Evolutionary conservation across 345 rosid genomes (phyloP), one percentile per base, ranked within the genome.

Genomic region (Gossypium stocksii): DNA sequence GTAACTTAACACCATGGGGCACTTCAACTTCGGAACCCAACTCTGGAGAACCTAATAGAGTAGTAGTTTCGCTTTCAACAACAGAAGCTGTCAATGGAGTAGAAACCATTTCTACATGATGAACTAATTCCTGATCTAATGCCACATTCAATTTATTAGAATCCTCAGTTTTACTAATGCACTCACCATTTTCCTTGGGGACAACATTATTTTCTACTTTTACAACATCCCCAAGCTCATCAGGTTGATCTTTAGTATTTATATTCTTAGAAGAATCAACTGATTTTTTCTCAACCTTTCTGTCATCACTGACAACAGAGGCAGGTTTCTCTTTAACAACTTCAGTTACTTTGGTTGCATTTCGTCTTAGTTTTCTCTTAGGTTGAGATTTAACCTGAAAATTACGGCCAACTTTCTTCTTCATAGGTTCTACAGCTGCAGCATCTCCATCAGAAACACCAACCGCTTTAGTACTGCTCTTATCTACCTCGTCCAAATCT

Each of bases 181-280:
- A 43, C 62, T 70, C 19, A 13, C 6, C 34, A 70, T 63, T 73
- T 81, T 76, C 79, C 73, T 70, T 74, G n/a, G 77, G 68, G 57
- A 45, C 71, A 66, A 12, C 54, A 75, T 16, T 73, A 29, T 34
- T 48, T 73, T 73, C 58, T 12, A 52, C 70, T 70, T 84, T 71
- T 48, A 27, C 56, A 25, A 59, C 63, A 65, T 76, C 74, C 45
- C 66, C 65, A 48, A 43, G 64, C 54, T 13, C 52, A 80, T 69
- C 67, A 59, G 78, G 46, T 78, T 58, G 75, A 51, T 48, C 77
- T 53, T 73, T 74, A 2, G 63, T 69, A 54, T 76, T 72, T 72
- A 57, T 13, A 34, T 34, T 15, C 48, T 54, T 70, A 3, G 74
- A 70, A 54, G 62, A 54, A 70, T n/a, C 73, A n/a, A 52, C 27